A percentile compares a stretch with the other conserved stretches of the same genome.
Evolutionary conservation across 2,329 filamentous ascomycete species (phyloP).

Genomic region (Knoxdaviesia capensis): DNA sequence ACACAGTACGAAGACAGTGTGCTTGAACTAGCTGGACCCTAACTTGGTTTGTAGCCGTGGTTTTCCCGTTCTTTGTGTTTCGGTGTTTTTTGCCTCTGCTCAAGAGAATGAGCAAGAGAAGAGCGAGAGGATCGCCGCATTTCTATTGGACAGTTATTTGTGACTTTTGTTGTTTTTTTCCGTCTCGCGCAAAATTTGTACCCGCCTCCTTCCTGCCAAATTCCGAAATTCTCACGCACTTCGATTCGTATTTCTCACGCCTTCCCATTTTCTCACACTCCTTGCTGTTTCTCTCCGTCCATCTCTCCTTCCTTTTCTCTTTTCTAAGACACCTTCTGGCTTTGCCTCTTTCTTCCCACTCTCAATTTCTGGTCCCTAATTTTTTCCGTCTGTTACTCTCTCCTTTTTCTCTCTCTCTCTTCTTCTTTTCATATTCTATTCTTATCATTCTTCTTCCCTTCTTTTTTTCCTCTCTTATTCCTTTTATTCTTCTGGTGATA

Average conservation of each 20-base stretch:
- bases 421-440: background rate
- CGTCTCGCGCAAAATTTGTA: no score
- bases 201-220: no score
- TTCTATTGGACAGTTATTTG: no score
- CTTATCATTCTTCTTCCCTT: slow-evolving; percentile 2
- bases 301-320: background rate
- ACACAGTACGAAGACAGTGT: no score
- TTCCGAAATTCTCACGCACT: no score
- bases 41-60: no score
- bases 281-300: background rate
- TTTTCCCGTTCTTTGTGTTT: no score
- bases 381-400: slow-evolving; percentile 1
- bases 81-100: no score
- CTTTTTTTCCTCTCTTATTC: slow-evolving; percentile 2
- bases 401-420: slow-evolving; percentile 4
- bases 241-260: background rate
- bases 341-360: slow-evolving; percentile 1
- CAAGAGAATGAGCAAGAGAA: no score
- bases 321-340: background rate
- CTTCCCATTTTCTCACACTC: background rate
- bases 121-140: no score
- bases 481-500: background rate
- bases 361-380: background rate
- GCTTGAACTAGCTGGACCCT: no score
- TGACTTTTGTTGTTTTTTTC: no score